Evolutionary conservation across 1,284 basidiomycete genomes (phyloP), one percentile per base, ranked within the genome.

Genomic region (Porogramme epimiltina): DNA sequence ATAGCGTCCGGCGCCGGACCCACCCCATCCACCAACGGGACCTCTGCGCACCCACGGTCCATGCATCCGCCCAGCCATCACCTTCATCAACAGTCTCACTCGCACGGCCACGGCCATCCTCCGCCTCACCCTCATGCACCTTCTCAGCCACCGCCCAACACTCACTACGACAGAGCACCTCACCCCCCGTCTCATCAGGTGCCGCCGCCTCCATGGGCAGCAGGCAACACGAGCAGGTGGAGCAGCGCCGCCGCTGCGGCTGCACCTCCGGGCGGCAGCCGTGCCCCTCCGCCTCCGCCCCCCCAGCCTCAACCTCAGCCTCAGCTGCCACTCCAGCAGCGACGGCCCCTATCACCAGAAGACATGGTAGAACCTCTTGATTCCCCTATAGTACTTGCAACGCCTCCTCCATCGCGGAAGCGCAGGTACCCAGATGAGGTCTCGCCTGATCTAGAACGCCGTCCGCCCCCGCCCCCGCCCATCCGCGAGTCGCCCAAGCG

Each of bases 121-220:
- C 54, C 43, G 26, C 18, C 49, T 41, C 66, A 58, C 37, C 15
- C 51, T 42, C 54, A 3, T 13, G 5, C 34, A n/a, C 34, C 8
- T n/a, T 9, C 34, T 37, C 34, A 37, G 13, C 58, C 55, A 9
- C 69, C 72, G 2, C n/a, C 66, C 69, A 5, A 64, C 72, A 20
- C 62, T 64, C 63, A 70, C 0, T 70, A 69, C 39, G 74, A 73
- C n/a, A 57, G 58, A 24, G 49, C 48, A 16, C 47, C 47, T 4
- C 43, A 43, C 2, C 26, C 54, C 8, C 55, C 67, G 22, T 44
- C 60, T 16, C 69, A 76, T 37, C 79, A 78, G 6, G 28, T 31
- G 3, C 82, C 86, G 0, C 82, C 83, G 0, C 84, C 85, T n/a
- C 84, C 85, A 2, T 88, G 86, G 87, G 84, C 83, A 16, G 71